These are phyloP conservation scores for Nicotiana undulata DNA, from an alignment of 257 asterid genomes.

Conservation along the genomic window DNA sequence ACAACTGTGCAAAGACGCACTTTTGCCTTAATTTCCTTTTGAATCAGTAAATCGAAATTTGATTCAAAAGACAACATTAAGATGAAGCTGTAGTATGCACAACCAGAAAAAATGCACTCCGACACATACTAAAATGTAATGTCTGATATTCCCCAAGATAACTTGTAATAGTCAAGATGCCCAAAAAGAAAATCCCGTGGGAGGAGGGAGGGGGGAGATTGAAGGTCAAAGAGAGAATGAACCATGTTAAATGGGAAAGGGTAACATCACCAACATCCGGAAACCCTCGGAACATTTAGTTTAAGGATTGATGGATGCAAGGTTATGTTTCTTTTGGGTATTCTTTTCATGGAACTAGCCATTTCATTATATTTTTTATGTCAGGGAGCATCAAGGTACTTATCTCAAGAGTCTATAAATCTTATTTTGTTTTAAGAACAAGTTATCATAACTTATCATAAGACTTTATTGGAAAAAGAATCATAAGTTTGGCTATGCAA, in stretches of 20 bases:
- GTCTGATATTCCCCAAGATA: neutral
- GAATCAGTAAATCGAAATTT: neutral
- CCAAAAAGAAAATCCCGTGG: neutral
- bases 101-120: neutral
- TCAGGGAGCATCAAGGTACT: neutral
- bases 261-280: neutral
- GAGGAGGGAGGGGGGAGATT: neutral
- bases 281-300: neutral
- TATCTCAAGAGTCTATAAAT: neutral
- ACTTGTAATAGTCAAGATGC: neutral
- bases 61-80: neutral
- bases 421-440: neutral
- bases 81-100: neutral
- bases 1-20: neutral
- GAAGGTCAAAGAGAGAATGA: neutral
- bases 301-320: neutral
- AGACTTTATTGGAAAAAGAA: neutral
- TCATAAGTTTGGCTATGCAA: neutral
- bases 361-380: neutral
- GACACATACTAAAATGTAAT: neutral
- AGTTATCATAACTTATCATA: neutral
- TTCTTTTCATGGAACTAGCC: neutral
- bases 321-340: neutral
- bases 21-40: neutral
- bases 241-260: neutral